Percentiles rank a stretch among this genome's conserved stretches.
phyloP scores from a whole-genome alignment of 1,284 basidiomycete genomes.

The Singerocomus rubriflavus region DNA sequence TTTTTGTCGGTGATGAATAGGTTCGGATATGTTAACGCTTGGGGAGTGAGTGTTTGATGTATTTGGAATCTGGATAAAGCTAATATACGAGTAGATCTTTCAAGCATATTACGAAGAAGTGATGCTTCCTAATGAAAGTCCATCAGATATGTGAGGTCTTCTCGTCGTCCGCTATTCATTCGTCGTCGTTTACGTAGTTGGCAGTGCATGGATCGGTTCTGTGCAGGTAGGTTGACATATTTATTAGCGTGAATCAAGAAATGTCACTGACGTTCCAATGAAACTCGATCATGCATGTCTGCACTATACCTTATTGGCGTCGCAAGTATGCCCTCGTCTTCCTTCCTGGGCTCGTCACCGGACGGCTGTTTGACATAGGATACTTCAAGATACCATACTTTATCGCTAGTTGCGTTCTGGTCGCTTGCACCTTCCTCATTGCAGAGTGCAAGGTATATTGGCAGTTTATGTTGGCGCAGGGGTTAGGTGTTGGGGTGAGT shows the following conservation, averaged over 20 bases:
- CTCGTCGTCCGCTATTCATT: neutral
- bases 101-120: conserved; percentile 37
- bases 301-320: neutral
- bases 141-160: conserved; percentile 30
- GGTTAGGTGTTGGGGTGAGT: conserved; percentile 42
- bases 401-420: conserved; percentile 38
- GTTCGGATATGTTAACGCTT: conserved; percentile 29
- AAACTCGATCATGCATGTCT: neutral
- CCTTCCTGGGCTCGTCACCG: conserved; percentile 32
- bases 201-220: conserved; percentile 39
- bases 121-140: conserved; percentile 23
- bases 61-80: neutral
- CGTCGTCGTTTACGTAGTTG: conserved; percentile 1
- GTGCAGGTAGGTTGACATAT: conserved; percentile 24
- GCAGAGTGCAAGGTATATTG: conserved; percentile 52
- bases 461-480: conserved; percentile 52
- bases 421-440: conserved; percentile 45
- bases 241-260: neutral
- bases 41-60: conserved; percentile 24
- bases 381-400: conserved; percentile 35
- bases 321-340: conserved; percentile 40
- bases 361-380: conserved; percentile 30
- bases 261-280: neutral
- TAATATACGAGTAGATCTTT: conserved; percentile 24
- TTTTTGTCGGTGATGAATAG: conserved; percentile 13